phyloP scores from a whole-genome alignment of 176 grass and related monocot species.

The Musa troglodytarum region DNA sequence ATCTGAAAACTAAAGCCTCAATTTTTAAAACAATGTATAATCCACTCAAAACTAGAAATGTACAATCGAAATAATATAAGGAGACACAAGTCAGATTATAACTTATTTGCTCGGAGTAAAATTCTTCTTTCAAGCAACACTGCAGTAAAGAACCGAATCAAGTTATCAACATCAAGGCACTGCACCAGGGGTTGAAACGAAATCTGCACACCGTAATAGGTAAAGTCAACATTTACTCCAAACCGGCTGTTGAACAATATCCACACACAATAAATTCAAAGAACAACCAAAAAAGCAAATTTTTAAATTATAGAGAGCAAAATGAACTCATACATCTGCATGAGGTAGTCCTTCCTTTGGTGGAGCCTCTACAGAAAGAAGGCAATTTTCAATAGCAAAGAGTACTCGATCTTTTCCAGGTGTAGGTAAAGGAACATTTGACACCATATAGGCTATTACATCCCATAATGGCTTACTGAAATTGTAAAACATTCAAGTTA shows the following conservation, averaged over 20 bases:
- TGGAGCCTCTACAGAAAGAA: conserved; percentile 76
- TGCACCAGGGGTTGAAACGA: conserved; percentile 96
- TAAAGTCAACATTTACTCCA: background rate
- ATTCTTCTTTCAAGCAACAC: conserved; percentile 99
- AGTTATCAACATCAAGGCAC: conserved; percentile 92
- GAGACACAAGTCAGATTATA: conserved; percentile 23
- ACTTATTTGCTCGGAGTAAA: conserved; percentile 98
- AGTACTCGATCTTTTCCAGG: conserved; percentile 89
- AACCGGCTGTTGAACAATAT: conserved; percentile 18
- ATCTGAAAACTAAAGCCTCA: background rate
- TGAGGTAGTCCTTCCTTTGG: conserved; percentile 92
- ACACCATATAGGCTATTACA: conserved; percentile 78
- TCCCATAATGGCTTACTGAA: conserved; percentile 91
- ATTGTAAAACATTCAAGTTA: conserved; percentile 10
- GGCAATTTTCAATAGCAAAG: conserved; percentile 87
- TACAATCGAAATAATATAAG: conserved; percentile 16
- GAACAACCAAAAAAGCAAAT: conserved; percentile 13
- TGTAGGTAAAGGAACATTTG: conserved; percentile 94
- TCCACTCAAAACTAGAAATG: background rate
- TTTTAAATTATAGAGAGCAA: conserved; percentile 11
- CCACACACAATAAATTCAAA: conserved; percentile 9
- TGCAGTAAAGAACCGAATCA: conserved; percentile 95
- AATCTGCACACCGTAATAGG: conserved; percentile 46
- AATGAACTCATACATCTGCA: conserved; percentile 57
- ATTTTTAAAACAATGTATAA: background rate